These are phyloP conservation scores for Xylaria hypoxylon DNA, from an alignment of 2,329 filamentous ascomycete genomes.

Conservation along the genomic window DNA sequence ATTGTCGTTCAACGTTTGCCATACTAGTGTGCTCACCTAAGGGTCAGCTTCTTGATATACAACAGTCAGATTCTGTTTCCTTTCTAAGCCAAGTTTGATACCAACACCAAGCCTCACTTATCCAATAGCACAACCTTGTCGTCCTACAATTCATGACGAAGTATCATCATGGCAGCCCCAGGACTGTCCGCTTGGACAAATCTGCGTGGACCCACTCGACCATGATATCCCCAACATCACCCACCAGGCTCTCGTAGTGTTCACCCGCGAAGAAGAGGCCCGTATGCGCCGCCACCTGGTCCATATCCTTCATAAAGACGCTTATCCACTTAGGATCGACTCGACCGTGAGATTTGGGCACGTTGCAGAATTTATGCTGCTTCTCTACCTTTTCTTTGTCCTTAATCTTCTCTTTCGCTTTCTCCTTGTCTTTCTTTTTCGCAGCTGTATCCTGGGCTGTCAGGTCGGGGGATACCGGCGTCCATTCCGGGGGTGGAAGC, in stretches of 20 bases:
- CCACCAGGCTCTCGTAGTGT: constrained; percentile 82
- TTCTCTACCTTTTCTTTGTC: constrained; percentile 40
- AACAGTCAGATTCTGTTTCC: neutral
- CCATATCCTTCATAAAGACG: constrained; percentile 83
- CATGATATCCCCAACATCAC: constrained; percentile 75
- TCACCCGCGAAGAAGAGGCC: constrained; percentile 80
- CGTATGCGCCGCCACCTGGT: constrained; percentile 88
- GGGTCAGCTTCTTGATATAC: neutral
- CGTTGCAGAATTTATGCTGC: constrained; percentile 79
- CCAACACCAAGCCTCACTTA: neutral
- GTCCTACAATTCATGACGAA: neutral
- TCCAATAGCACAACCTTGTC: neutral
- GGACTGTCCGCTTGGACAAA: constrained; percentile 57
- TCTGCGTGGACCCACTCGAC: constrained; percentile 77
- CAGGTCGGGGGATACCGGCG: constrained; percentile 21
- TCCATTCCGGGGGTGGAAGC: constrained; percentile 18
- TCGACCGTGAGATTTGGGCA: constrained; percentile 67
- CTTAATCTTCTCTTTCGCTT: constrained; percentile 38
- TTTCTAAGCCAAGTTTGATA: neutral
- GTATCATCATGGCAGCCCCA: constrained; percentile 45
- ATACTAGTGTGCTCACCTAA: neutral
- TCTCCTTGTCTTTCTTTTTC: constrained; percentile 22
- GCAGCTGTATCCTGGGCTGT: neutral
- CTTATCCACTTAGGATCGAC: constrained; percentile 80
- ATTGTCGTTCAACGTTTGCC: neutral